Evolutionary conservation across 2,329 filamentous ascomycete genomes (phyloP), one percentile per base, ranked within the genome.

Genomic region (Pseudocercospora eumusae): DNA sequence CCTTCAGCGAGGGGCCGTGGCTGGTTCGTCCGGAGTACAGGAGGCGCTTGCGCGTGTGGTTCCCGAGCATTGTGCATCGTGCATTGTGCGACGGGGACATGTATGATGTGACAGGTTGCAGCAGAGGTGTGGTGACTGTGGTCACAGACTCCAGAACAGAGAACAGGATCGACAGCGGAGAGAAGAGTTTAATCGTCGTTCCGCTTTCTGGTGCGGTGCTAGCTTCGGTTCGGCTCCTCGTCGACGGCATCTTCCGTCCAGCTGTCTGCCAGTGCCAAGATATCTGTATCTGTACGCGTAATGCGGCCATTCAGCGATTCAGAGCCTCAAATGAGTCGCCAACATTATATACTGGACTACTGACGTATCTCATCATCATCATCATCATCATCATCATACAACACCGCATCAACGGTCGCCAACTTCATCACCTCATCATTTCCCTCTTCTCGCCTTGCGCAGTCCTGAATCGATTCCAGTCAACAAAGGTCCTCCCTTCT

Each of bases 381-480:
- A 33, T 33, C 31, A 33, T 33, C 4, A 4, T 18, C n/a, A n/a
- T n/a, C n/a, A n/a, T n/a, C n/a, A n/a, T n/a, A n/a, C n/a, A n/a
- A n/a, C n/a, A 47, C 7, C 9, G 44, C 21, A 47, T 3, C 5
- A 20, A 47, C 18, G 44, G 15, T 40, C 36, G 36, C 18, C 2
- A 15, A 40, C 28, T 11, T 31, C 15, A 47, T 47, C 44, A 23
- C 20, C 25, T 27, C n/a, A n/a, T 45, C 55, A 44, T 44, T 44
- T 57, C 55, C 36, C 40, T 23, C 42, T 23, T 10, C 18, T 20
- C 10, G 44, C 44, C 55, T 25, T 57, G 21, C 42, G n/a, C 33
- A 58, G 49, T 50, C 56, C 56, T 20, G 44, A 50, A 40, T 58
- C 45, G 13, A 58, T 58, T 3, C 56, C 56, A 20, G 45, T 58